Base-by-base conservation (phyloP, 2,329 filamentous ascomycete species). In the Gremmenia infestans region DNA sequence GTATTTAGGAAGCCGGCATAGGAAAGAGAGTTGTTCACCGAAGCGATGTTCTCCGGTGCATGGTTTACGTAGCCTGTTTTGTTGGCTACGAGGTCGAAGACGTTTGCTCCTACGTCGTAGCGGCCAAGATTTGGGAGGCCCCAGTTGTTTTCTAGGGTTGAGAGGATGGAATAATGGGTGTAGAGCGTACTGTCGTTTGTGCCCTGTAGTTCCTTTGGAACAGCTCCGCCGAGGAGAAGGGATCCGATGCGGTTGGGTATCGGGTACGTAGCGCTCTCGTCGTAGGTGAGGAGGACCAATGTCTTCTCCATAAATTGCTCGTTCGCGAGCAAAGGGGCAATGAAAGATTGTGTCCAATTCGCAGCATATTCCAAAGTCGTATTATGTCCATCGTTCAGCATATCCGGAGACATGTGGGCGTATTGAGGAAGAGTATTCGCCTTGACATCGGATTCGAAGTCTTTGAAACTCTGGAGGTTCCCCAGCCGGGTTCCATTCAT, bases 311-410 rank as follows among this genome's bases (percentile, higher is more conserved):
- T 78, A 69, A 83, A 81, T 45, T 76, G 72, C 14, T 70, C 67
- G 62, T 81, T 74, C 22, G 70, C 67, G 9, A 84, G 70, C 8
- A 85, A 74, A 3, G 81, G 80, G 55, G 76, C 72, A 25, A 84
- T 70, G 67, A 83, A 82, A 51, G 70, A 70, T 48, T 74, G 73
- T 19, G 75, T 74, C 81, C 81, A 84, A 3, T 72, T 67, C 1
- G 78, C 76, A 2, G 80, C 78, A 48, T 72, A 74, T n/a, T 74
- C 74, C 9, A 83, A 73, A 3, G 74, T 75, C 2, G 77, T 78
- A 63, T 84, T 72, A 63, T 89, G 86, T 14, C 84, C 87, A 64
- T 88, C 83, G 59, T 82, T 81, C 48, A 82, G 77, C 81, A 85
- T 83, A 68, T 86, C 80, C 0, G 82, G 83, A 0, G 79, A 79